Evolutionary conservation across 768 basidiomycete species (phyloP).

Genomic region (Tulasnella sp.): DNA sequence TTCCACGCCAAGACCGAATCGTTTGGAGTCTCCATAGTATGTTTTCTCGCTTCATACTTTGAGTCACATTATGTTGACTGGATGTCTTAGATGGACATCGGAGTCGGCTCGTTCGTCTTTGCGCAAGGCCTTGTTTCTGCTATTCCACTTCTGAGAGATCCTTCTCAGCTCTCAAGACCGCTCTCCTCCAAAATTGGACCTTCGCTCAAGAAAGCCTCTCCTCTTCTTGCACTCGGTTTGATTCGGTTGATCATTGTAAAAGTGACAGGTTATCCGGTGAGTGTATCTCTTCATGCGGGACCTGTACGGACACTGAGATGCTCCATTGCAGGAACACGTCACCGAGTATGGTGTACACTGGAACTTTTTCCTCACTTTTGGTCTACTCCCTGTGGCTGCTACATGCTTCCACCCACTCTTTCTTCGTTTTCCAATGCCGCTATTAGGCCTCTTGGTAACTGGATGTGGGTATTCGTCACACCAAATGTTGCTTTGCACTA

Average conservation of each 20-base stretch:
- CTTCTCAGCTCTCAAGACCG: conserved; percentile 38
- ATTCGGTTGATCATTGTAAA: conserved; percentile 77
- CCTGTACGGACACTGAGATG: neutral
- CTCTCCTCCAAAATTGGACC: conserved; percentile 38
- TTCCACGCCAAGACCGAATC: conserved; percentile 84
- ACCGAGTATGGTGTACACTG: conserved; percentile 95
- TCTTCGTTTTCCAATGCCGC: conserved; percentile 39
- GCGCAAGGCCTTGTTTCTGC: conserved; percentile 90
- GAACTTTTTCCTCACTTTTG: conserved; percentile 97
- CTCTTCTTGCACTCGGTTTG: conserved; percentile 60
- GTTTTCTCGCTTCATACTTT: conserved; percentile 19
- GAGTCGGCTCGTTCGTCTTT: conserved; percentile 95
- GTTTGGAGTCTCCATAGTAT: conserved; percentile 84
- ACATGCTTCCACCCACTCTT: conserved; percentile 57
- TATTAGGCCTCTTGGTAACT: conserved; percentile 50
- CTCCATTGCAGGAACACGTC: conserved; percentile 60
- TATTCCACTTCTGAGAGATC: conserved; percentile 58
- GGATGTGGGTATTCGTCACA: conserved; percentile 24
- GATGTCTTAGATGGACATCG: conserved; percentile 77
- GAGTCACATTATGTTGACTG: neutral
- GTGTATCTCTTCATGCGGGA: conserved; percentile 20
- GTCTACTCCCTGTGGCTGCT: conserved; percentile 60
- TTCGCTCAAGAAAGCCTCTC: conserved; percentile 45
- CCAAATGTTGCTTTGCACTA: neutral
- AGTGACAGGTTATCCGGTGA: conserved; percentile 83